These are phyloP conservation scores for Botrytis paeoniae DNA, from an alignment of 2,329 filamentous ascomycete species.

Conservation along the genomic window DNA sequence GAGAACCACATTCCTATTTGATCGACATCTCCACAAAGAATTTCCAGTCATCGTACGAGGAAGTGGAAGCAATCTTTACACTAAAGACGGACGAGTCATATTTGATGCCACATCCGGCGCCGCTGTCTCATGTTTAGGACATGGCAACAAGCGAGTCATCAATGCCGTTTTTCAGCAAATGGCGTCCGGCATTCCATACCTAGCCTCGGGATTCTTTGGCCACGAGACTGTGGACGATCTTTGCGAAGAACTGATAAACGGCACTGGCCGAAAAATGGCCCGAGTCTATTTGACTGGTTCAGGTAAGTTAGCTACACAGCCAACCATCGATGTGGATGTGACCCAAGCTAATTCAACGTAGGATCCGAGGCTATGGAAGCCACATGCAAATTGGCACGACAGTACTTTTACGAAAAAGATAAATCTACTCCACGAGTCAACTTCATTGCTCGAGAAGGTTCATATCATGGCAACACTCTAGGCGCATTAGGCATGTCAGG, in stretches of 20 bases:
- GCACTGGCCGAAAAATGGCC: conserved; percentile 46
- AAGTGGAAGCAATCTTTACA: conserved; percentile 33
- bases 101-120: conserved; percentile 73
- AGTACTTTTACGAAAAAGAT: conserved; percentile 60
- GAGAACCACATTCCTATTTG: conserved; percentile 30
- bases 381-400: conserved; percentile 62
- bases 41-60: conserved; percentile 33
- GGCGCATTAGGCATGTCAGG: conserved; percentile 59
- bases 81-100: conserved; percentile 52
- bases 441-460: conserved; percentile 63
- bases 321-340: neutral
- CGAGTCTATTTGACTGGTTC: conserved; percentile 56
- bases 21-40: conserved; percentile 33
- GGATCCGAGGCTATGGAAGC: conserved; percentile 69
- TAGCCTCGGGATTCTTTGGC: conserved; percentile 57
- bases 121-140: conserved; percentile 68
- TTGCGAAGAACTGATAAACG: conserved; percentile 41
- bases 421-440: conserved; percentile 46
- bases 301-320: conserved; percentile 41
- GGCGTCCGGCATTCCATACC: conserved; percentile 53
- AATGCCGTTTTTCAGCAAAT: conserved; percentile 60
- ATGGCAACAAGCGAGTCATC: conserved; percentile 59
- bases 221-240: conserved; percentile 51
- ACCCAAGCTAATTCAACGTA: conserved; percentile 32
- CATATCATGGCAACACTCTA: conserved; percentile 69